Evolutionary conservation across 805 yeast species (phyloP), one percentile per base, ranked within the genome.

Genomic region (Metschnikowia proteae): DNA sequence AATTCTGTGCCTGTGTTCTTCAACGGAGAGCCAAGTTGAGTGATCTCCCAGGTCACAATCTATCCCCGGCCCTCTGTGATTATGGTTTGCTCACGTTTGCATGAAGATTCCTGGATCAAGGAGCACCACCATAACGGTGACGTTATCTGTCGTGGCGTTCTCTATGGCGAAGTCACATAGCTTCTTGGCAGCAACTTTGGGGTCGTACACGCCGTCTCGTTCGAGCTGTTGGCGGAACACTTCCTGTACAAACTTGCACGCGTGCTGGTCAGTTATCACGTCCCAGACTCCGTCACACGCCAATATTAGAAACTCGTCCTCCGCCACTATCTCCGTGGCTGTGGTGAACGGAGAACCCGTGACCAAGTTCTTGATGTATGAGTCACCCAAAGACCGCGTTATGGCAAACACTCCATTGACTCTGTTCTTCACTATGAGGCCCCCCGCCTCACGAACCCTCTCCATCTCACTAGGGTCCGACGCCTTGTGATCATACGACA

Each of bases 241-340:
- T 36, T 76, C 74, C 42, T 75, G 71, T 4, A 88, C 84, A 56
- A 84, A 65, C 48, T 84, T 84, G 49, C 94, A 87, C 0, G 98
- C 98, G 48, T 80, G 79, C 54, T 81, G 86, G 63, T 94, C 99
- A 6, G 83, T 75, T 45, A 91, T 78, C 4, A 92, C 97, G 65
- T 92, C 99, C 98, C 98, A 92, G 8, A 92, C 70, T 0, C 99
- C 99, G 66, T 92, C 99, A 65, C 98, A 94, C 0, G 97, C 98
- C 50, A 92, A 70, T 43, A 92, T 90, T 60, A 92, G 65, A 61
- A 88, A 88, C 57, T 86, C 86, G 64, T 91, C 97, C 8, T 70
- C 73, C 1, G 66, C 66, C 25, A 75, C 75, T 29, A 94, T 73
- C 59, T 83, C 89, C 1, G 96, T 89, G 40, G 89, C 81, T 0